Percentiles rank a stretch among this genome's conserved stretches.
These are phyloP conservation scores for Clavariopsis aquatica DNA, from an alignment of 495 filamentous ascomycete genomes.

Conservation along the genomic window DNA sequence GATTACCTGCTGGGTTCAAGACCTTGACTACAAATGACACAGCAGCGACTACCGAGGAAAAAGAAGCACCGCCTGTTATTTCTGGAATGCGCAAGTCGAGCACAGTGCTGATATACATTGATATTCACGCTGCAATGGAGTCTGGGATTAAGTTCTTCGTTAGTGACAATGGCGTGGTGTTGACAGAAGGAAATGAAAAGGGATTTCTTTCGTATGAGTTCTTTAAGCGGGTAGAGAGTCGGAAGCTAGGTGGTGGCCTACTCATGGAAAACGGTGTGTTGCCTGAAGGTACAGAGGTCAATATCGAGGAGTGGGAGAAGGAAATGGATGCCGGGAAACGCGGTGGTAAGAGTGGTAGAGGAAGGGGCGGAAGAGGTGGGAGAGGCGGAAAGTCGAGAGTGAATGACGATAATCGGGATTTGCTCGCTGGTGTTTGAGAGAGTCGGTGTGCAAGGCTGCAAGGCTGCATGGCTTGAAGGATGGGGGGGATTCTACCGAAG, in stretches of 20 bases:
- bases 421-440: slow-evolving; percentile 24
- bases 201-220: slow-evolving; percentile 42
- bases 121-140: slow-evolving; percentile 65
- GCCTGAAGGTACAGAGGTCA: slow-evolving; percentile 31
- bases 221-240: slow-evolving; percentile 45
- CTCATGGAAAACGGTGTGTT: slow-evolving; percentile 42
- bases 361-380: slow-evolving; percentile 17
- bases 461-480: too few species aligned
- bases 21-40: slow-evolving; percentile 28
- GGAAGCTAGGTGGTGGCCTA: slow-evolving; percentile 38
- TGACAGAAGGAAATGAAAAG: slow-evolving; percentile 43
- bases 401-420: slow-evolving; percentile 30
- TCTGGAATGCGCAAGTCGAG: slow-evolving; percentile 83
- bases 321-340: slow-evolving; percentile 20
- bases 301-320: slow-evolving; percentile 28
- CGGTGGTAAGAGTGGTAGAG: slow-evolving; percentile 12
- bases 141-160: slow-evolving; percentile 76
- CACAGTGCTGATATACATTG: slow-evolving; percentile 77
- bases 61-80: slow-evolving; percentile 57
- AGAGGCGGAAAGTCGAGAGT: slow-evolving; percentile 28
- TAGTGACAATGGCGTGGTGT: slow-evolving; percentile 74
- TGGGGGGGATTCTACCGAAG: too few species aligned
- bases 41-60: slow-evolving; percentile 12
- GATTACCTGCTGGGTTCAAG: slow-evolving; percentile 53
- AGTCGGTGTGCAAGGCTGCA: background rate